Conservation (phyloP, 2,329 filamentous ascomycete species). For the Alternaria infectoria region DNA sequence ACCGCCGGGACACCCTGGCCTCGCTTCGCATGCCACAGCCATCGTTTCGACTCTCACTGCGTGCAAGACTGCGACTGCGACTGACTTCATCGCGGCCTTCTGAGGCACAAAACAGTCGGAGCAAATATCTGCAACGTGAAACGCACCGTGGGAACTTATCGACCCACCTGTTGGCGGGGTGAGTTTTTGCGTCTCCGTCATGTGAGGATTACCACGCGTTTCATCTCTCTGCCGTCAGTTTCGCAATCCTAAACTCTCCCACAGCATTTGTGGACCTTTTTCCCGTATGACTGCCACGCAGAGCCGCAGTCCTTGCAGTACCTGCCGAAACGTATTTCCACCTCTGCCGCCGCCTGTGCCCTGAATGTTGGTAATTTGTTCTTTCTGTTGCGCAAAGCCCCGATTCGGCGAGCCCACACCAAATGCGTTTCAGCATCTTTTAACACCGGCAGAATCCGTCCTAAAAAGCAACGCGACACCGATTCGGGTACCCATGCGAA, state of each 20-base stretch:
- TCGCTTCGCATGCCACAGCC: slow-evolving; percentile 4
- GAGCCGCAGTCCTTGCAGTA: slow-evolving; percentile 5
- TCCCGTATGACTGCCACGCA: slow-evolving; percentile 6
- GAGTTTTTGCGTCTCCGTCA: slow-evolving; percentile 18
- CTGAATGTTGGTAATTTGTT: background rate
- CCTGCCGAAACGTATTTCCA: slow-evolving; percentile 9
- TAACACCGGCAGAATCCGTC: slow-evolving; percentile 7
- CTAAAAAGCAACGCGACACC: slow-evolving; percentile 6
- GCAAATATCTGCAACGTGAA: slow-evolving; percentile 23
- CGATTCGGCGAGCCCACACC: slow-evolving; percentile 12
- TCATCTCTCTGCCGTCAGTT: slow-evolving; percentile 21
- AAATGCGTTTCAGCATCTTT: slow-evolving; percentile 19
- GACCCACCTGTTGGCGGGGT: slow-evolving; percentile 29
- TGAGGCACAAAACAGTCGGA: slow-evolving; percentile 19
- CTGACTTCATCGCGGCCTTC: slow-evolving; percentile 5
- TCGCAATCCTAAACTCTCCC: slow-evolving; percentile 13
- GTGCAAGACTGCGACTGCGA: background rate
- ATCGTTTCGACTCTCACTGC: slow-evolving; percentile 5
- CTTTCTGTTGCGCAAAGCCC: slow-evolving; percentile 6
- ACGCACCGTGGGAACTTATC: slow-evolving; percentile 15
- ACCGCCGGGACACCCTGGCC: background rate
- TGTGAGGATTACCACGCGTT: slow-evolving; percentile 20
- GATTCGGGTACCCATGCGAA: slow-evolving; percentile 17
- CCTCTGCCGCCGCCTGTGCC: slow-evolving; percentile 7
- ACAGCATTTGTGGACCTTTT: slow-evolving; percentile 7